A percentile compares a stretch with the other conserved stretches of the same genome.
These are phyloP conservation scores for Wickerhamiella australiensis DNA, from an alignment of 805 yeast species.

Conservation along the genomic window DNA sequence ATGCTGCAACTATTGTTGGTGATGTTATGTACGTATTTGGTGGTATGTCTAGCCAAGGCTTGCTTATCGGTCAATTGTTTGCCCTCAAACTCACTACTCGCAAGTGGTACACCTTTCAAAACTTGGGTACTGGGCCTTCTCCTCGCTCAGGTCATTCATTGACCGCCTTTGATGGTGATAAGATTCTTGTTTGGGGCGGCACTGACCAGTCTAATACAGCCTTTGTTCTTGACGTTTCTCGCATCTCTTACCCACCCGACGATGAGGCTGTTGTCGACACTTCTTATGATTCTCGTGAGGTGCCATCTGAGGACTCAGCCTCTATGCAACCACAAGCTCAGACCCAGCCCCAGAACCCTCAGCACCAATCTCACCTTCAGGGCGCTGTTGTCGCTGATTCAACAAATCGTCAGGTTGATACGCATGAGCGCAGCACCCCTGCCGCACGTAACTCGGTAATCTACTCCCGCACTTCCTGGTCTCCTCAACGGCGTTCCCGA, in stretches of 20 bases:
- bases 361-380: background rate
- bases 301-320: background rate
- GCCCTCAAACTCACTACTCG: conserved; percentile 64
- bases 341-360: background rate
- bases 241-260: conserved; percentile 34
- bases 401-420: conserved; percentile 13
- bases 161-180: conserved; percentile 56
- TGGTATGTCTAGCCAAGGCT: conserved; percentile 69
- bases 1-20: conserved; percentile 67
- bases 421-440: conserved; percentile 19
- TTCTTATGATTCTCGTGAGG: conserved; percentile 4
- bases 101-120: conserved; percentile 59
- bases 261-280: conserved; percentile 3
- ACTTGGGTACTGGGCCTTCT: conserved; percentile 49
- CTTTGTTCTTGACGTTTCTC: conserved; percentile 49
- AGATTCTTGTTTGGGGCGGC: conserved; percentile 82
- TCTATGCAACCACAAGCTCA: background rate
- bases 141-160: conserved; percentile 87
- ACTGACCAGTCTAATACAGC: conserved; percentile 45
- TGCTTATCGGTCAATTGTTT: conserved; percentile 50
- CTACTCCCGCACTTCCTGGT: conserved; percentile 18
- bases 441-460: conserved; percentile 24
- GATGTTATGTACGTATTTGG: conserved; percentile 78
- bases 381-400: conserved; percentile 5
- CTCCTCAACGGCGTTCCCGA: conserved; percentile 10